These are phyloP conservation scores for Scheffersomyces coipomensis DNA, from an alignment of 805 yeast species.

Conservation along the genomic window DNA sequence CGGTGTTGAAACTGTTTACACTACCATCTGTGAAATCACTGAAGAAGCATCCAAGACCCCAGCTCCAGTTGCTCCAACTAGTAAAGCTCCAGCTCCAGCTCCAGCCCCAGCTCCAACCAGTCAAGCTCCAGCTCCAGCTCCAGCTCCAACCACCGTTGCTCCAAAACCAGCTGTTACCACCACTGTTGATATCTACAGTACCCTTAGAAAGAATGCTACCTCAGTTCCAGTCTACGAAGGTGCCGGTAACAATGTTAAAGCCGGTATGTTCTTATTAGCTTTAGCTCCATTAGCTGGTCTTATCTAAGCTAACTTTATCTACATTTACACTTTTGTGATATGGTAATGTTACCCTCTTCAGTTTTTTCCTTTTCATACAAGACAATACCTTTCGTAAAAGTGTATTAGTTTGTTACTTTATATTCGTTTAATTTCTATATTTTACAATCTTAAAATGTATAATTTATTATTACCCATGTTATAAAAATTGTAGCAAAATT, in stretches of 20 bases:
- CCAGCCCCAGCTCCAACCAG: conserved; percentile 6
- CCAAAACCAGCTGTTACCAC: conserved; percentile 6
- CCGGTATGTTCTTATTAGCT: conserved; percentile 25
- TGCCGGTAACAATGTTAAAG: conserved; percentile 15
- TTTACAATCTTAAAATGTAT: no score
- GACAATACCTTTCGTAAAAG: no score
- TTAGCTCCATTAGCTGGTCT: conserved; percentile 34
- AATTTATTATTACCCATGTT: no score
- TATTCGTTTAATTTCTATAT: no score
- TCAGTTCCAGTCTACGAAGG: conserved; percentile 20
- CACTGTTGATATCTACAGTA: conserved; percentile 4
- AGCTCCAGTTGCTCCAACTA: conserved; percentile 2
- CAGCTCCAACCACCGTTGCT: conserved; percentile 4
- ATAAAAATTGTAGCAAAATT: no score
- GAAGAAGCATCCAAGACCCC: background rate
- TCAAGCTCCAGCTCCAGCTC: conserved; percentile 7
- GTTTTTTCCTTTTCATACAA: no score
- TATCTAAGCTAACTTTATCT: no score
- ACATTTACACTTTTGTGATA: no score
- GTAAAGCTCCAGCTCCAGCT: conserved; percentile 2
- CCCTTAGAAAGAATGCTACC: conserved; percentile 8
- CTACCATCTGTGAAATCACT: conserved; percentile 27
- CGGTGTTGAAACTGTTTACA: conserved; percentile 27
- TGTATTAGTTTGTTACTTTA: no score
- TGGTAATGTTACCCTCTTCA: no score